Percentiles rank a stretch among this genome's conserved stretches.
These are phyloP conservation scores for Hanseniaspora osmophila DNA, from an alignment of 805 yeast species.

Conservation along the genomic window DNA sequence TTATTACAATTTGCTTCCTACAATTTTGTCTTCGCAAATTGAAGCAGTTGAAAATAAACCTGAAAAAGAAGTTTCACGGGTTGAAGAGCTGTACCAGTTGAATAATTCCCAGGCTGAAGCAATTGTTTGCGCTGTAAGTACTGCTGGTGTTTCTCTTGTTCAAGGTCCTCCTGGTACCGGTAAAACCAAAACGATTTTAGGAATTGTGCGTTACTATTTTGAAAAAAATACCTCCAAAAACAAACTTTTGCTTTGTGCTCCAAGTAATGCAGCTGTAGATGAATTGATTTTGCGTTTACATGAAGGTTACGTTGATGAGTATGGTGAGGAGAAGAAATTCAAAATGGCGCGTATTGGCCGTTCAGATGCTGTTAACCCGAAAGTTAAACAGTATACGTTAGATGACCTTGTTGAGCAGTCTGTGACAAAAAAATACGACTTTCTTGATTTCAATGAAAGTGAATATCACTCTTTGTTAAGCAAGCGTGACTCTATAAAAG, in stretches of 20 bases:
- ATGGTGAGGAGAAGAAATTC: conserved; percentile 43
- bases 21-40: conserved; percentile 56
- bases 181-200: conserved; percentile 90
- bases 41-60: conserved; percentile 10
- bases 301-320: conserved; percentile 47
- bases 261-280: conserved; percentile 97
- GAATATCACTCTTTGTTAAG: conserved; percentile 31
- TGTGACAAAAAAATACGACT: conserved; percentile 28
- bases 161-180: conserved; percentile 99
- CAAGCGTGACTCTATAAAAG: conserved; percentile 44
- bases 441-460: conserved; percentile 21
- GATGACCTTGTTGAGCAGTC: conserved; percentile 72
- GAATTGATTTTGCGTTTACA: conserved; percentile 76
- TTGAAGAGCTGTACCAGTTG: conserved; percentile 40
- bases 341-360: conserved; percentile 77
- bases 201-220: conserved; percentile 69
- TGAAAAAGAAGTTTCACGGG: conserved; percentile 27
- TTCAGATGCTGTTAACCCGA: conserved; percentile 70
- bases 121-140: conserved; percentile 52
- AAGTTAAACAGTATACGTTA: conserved; percentile 69
- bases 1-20: conserved; percentile 62
- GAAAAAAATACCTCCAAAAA: conserved; percentile 22
- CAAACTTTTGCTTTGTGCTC: conserved; percentile 84
- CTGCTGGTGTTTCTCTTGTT: conserved; percentile 72
- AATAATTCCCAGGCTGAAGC: conserved; percentile 89